Evolutionary conservation across 306 rosid species (phyloP).

Genomic region (Prunus dulcis): DNA sequence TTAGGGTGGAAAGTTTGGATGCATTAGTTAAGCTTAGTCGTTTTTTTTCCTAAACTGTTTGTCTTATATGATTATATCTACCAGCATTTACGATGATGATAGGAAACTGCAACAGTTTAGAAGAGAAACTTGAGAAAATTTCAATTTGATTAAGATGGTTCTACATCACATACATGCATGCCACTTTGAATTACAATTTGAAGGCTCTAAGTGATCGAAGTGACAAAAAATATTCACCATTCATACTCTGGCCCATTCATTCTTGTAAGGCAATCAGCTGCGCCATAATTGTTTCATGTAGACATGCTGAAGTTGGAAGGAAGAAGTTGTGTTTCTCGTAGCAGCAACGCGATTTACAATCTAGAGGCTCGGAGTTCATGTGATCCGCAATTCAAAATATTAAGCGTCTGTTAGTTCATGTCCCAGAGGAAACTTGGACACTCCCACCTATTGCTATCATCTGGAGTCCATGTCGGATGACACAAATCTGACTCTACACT

Average conservation of each 20-base stretch:
- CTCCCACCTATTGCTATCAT: slow-evolving; percentile 42
- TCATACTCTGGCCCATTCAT: not conserved
- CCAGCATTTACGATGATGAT: too few relatives aligned
- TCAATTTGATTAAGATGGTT: not conserved
- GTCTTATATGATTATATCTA: too few relatives aligned
- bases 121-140: not conserved
- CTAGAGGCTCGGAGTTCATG: not conserved
- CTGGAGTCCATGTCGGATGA: slow-evolving; percentile 23
- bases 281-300: not conserved
- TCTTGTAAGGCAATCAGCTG: not conserved
- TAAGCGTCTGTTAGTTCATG: slow-evolving; percentile 28
- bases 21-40: too few relatives aligned
- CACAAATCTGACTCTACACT: slow-evolving; percentile 22
- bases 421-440: slow-evolving; percentile 54
- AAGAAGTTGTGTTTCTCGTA: not conserved
- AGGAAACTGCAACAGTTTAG: not conserved
- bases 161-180: not conserved
- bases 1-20: too few relatives aligned
- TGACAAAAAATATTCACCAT: slow-evolving; percentile 1
- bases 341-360: not conserved
- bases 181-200: not conserved
- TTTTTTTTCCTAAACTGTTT: too few relatives aligned
- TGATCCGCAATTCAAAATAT: not conserved
- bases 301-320: slow-evolving; percentile 1
- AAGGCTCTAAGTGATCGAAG: not conserved